phyloP scores from a whole-genome alignment of 2,329 filamentous ascomycete genomes.

The Aspergillus sp. region DNA sequence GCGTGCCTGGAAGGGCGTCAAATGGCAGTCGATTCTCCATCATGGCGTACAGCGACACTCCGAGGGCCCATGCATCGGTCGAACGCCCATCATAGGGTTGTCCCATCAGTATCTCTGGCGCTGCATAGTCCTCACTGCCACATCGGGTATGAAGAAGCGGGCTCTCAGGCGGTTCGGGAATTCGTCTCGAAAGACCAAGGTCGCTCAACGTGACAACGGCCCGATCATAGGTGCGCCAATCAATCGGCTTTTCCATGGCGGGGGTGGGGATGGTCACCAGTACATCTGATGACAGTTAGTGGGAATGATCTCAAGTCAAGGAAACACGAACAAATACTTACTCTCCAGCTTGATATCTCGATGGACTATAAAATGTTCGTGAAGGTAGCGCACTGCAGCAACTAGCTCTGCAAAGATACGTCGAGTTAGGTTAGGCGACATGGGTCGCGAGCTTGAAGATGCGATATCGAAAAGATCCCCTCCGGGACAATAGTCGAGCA shows the following conservation, averaged over 20 bases:
- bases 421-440: constrained; percentile 63
- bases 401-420: constrained; percentile 87
- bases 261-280: constrained; percentile 72
- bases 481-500: constrained; percentile 85
- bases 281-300: constrained; percentile 55
- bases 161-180: constrained; percentile 63
- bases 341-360: constrained; percentile 97
- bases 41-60: constrained; percentile 84
- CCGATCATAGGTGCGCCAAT: constrained; percentile 70
- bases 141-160: constrained; percentile 89
- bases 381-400: constrained; percentile 75
- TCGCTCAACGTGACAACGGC: constrained; percentile 86
- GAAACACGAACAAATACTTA: constrained; percentile 43
- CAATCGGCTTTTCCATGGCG: constrained; percentile 56
- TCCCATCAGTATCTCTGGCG: constrained; percentile 91
- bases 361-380: constrained; percentile 79
- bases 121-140: constrained; percentile 93
- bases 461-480: constrained; percentile 93
- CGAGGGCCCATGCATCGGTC: constrained; percentile 91
- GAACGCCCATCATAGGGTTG: constrained; percentile 87
- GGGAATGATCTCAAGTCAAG: constrained; percentile 1
- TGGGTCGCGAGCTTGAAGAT: constrained; percentile 58
- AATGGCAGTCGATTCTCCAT: constrained; percentile 91
- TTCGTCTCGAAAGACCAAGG: constrained; percentile 76
- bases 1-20: constrained; percentile 72